Base-by-base conservation (phyloP, 2,329 filamentous ascomycete species). In the Colletotrichum sojae region DNA sequence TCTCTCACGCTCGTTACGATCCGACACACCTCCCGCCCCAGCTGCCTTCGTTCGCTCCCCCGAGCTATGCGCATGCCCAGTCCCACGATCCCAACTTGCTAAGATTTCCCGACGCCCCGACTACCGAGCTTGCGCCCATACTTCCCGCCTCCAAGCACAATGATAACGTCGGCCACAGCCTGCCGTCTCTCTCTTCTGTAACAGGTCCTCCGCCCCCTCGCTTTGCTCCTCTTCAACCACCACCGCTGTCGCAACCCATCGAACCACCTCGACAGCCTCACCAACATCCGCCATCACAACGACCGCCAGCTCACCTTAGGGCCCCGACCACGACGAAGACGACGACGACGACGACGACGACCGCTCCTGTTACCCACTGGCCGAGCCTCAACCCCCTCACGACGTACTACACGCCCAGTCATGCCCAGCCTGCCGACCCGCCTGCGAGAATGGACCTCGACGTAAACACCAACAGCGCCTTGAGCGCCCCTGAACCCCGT, bases 401-500 rank as follows among this genome's bases (percentile, higher is more conserved):
- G 10, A 79, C 82, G 8, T 88, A 85, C 72, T 85, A 85, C 71
- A 78, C 77, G 1, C 81, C 82, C 4, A 82, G 82, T 69, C 79
- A 84, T 78, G 79, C 76, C 2, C 80, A 84, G 63, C 73, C 79
- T 31, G 78, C 78, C 22, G 83, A 85, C 45, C 83, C 84, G 36
- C 83, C 85, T 5, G 78, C 81, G 70, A 78, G 79, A 68, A 86
- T 86, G 83, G 86, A 88, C 55, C 71, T 83, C 48, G 86, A 88
- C 63, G 74, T 78, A 16, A 79, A 75, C 63, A 82, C 78, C 70
- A 82, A 77, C 62, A 82, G 81, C 69, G 79, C 79, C 61, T 68
- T 74, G 22, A 83, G 81, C 6, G 31, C 31, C 31, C 2, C 82
- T 8, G 86, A 85, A 4, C 83, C 86, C 13, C 84, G 79, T 15